Evolutionary conservation across 2,329 filamentous ascomycete species (phyloP), one percentile per base, ranked within the genome.

Genomic region (Alternaria solani): DNA sequence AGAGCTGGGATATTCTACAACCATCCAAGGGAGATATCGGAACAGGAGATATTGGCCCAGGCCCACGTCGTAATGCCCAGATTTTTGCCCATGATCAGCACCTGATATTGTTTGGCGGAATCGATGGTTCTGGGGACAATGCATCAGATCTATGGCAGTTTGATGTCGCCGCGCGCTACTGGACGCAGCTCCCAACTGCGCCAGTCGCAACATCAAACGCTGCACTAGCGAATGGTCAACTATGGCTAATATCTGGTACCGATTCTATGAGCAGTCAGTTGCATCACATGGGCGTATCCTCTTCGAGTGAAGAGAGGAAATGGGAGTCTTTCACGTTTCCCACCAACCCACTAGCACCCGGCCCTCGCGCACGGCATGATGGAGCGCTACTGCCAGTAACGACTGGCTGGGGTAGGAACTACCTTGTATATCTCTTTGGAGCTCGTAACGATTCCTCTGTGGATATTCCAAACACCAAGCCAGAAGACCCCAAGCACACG

Each of bases 361-460:
- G 80, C 1, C 81, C 81, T 2, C 70, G 74, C 18, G 76, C 79
- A 18, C 72, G 80, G 23, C 68, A 74, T 8, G 74, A 77, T 7
- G 81, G 77, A 16, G 77, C 76, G 1, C 64, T 82, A 0, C 59
- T 82, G 0, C 79, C 80, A 0, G 66, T 83, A 23, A 77, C 74
- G 0, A 83, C 80, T 2, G 81, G 81, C 12, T 79, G 80, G 52
- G 81, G 81, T 14, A 76, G 81, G 6, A 77, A 80, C 42, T 83
- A 81, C 63, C 75, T 83, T 7, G 65, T 80, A 1, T 81, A 82
- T 66, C 70, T 82, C 41, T 76, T 83, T 30, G 81, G 81, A 7
- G 68, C 59, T 38, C 70, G 66, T 1, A 54, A 64, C 23, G 60
- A 61, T 14, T 51, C 55, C 1, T 25, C 51, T 36, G 18, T 55